Conservation (phyloP, 441 rosid genomes). For the Mallotus japonicus region DNA sequence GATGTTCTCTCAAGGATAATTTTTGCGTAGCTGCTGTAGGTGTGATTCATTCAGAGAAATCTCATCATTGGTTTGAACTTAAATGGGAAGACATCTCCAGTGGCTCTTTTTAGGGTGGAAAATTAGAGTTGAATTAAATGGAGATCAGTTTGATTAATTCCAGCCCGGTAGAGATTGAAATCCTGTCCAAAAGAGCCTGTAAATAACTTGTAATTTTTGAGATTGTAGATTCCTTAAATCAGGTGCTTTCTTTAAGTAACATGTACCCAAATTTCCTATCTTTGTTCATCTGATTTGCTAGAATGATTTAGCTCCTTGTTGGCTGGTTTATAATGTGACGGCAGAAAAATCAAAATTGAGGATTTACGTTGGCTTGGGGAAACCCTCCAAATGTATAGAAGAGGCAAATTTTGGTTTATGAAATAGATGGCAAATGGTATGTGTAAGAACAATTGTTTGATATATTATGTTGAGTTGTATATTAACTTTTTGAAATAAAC, state of each 20-base stretch:
- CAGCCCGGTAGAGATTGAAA: background rate
- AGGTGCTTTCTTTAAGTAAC: background rate
- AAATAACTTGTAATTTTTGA: background rate
- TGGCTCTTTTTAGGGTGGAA: background rate
- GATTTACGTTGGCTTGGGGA: no score
- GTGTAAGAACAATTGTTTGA: no score
- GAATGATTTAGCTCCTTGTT: no score
- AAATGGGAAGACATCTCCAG: background rate
- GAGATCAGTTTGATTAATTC: background rate
- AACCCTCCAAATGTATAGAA: no score
- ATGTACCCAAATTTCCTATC: no score
- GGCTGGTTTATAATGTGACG: no score
- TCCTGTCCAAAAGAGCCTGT: background rate
- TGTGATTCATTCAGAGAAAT: background rate
- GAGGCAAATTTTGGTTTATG: no score
- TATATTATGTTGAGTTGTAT: no score
- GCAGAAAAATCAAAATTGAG: no score
- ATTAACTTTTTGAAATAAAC: no score
- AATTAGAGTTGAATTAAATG: background rate
- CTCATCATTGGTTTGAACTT: background rate
- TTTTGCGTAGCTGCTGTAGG: background rate
- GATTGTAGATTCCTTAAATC: background rate
- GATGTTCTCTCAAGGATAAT: background rate
- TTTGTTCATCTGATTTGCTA: no score
- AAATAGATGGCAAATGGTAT: no score